A percentile compares a stretch with the other conserved stretches of the same genome.
These are phyloP conservation scores for Saccharomycopsis selenospora DNA, from an alignment of 805 yeast genomes.

Conservation along the genomic window DNA sequence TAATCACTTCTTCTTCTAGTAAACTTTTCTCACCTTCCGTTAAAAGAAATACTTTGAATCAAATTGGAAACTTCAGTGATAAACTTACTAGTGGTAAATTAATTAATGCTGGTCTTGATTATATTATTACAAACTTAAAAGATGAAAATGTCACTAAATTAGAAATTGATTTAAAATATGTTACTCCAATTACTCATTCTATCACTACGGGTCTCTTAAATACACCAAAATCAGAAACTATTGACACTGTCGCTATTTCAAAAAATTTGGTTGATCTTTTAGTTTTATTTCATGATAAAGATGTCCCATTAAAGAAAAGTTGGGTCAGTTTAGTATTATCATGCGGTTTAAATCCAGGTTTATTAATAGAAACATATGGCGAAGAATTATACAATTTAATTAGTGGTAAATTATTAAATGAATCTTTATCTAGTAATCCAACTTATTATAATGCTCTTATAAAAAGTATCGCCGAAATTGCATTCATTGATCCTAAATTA, in stretches of 20 bases:
- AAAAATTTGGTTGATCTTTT: constrained; percentile 35
- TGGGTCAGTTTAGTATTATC: constrained; percentile 76
- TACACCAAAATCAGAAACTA: background rate
- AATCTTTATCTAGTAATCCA: constrained; percentile 25
- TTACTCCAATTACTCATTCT: constrained; percentile 33
- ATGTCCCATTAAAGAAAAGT: constrained; percentile 37
- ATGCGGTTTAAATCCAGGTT: constrained; percentile 58
- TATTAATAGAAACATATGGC: constrained; percentile 35
- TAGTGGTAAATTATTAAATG: constrained; percentile 17
- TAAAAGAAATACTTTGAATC: constrained; percentile 17
- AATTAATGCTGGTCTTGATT: constrained; percentile 1
- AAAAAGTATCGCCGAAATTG: constrained; percentile 39
- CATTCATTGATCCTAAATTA: constrained; percentile 53
- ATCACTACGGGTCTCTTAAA: constrained; percentile 27
- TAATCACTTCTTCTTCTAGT: background rate
- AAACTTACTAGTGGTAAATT: background rate
- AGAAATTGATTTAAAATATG: constrained; percentile 26
- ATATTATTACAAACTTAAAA: background rate
- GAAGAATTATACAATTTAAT: constrained; percentile 17
- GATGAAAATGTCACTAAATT: constrained; percentile 23
- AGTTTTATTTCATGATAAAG: constrained; percentile 38
- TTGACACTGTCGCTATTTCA: constrained; percentile 20
- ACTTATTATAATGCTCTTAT: constrained; percentile 47
- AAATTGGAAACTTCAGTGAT: constrained; percentile 11
- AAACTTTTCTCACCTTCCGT: background rate